These are phyloP conservation scores for Ceratocystis albifundus DNA, from an alignment of 2,329 filamentous ascomycete genomes.

Conservation along the genomic window DNA sequence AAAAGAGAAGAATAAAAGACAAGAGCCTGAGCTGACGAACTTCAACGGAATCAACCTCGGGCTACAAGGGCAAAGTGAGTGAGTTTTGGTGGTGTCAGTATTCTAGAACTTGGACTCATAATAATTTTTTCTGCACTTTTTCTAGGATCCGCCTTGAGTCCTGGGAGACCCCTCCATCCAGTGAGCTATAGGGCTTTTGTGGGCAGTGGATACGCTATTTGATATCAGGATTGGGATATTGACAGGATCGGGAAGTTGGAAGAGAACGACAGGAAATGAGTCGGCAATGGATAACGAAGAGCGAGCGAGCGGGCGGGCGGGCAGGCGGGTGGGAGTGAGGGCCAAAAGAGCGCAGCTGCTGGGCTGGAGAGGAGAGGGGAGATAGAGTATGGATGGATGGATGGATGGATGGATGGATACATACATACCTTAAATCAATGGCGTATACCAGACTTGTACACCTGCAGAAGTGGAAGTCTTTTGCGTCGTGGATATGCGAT, in stretches of 20 bases:
- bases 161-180: background rate
- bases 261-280: background rate
- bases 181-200: conserved; percentile 6
- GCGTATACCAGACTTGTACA: too few species aligned
- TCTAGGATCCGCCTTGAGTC: conserved; percentile 4
- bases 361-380: background rate
- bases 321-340: background rate
- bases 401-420: too few species aligned
- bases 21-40: background rate
- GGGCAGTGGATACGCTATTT: conserved; percentile 14
- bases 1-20: background rate
- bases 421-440: background rate
- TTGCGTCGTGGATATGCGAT: too few species aligned
- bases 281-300: background rate
- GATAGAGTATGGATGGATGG: background rate
- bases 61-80: background rate
- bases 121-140: conserved; percentile 15
- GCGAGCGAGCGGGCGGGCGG: too few species aligned
- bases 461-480: too few species aligned
- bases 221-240: conserved; percentile 6
- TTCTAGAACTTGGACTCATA: background rate
- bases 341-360: background rate
- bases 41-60: conserved; percentile 7
- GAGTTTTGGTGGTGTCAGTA: conserved; percentile 8
- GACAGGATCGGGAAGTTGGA: conserved; percentile 4